Evolutionary conservation across 257 asterid genomes (phyloP), one percentile per base, ranked within the genome.

Genomic region (Rauvolfia tetraphylla): DNA sequence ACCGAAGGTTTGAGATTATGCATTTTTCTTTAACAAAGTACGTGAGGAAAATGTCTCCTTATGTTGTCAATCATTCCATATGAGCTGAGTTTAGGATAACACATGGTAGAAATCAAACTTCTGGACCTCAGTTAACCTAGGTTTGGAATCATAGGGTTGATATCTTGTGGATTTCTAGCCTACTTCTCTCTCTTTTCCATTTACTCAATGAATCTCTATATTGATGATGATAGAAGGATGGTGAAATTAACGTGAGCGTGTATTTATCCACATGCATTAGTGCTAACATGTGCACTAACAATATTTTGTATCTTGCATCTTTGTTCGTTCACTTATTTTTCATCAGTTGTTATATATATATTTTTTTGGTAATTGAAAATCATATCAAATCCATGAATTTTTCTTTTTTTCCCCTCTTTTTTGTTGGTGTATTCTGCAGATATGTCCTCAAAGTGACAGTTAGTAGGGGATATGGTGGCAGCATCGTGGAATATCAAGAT

Each of bases 391-490:
- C 5, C 7, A 56, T 33, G 11, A 34, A 56, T 66, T 65, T 2
- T 29, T 41, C 62, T 70, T 5, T 33, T 20, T 31, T 76, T 56
- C 73, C 8, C 46, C 8, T 41, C 8, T 41, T 41, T 41, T 8
- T 8, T 41, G 4, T 4, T 6, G 8, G 74, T 70, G 53, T 75
- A 65, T 78, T 76, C 83, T 81, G 80, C 89, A 95, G 99, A 92
- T 95, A 95, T 84, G 89, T 95, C 76, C 92, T 95, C 41, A 95
- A 92, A 89, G 91, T 95, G 79, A 95, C 96, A 1, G 83, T 95
- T 82, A 95, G 78, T 78, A 93, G 99, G 76, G 98, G 97, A 79
- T 95, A 95, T 84, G 98, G 90, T 75, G 98, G 98, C 66, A 95
- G 96, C 93, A 91, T 95, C 76, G 88, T 90, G 80, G 93, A 95